A percentile compares a stretch with the other conserved stretches of the same genome.
Evolutionary conservation across 345 rosid species (phyloP).

Genomic region (Stellera chamaejasme): DNA sequence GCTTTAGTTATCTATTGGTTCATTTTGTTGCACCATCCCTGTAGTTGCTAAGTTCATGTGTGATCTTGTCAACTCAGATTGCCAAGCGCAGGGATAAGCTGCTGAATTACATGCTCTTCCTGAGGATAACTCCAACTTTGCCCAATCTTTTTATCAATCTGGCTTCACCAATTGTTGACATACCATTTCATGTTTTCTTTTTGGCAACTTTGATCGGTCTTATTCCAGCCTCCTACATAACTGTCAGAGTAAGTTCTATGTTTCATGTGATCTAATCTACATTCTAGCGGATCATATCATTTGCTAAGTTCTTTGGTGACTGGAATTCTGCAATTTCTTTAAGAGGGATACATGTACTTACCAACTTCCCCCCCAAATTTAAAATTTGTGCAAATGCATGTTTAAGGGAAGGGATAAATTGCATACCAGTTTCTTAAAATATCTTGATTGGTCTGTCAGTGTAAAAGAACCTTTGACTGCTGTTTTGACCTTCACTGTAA

Average conservation of each 20-base stretch:
- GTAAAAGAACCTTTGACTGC: too few species aligned
- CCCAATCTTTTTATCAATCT: slow-evolving; percentile 97
- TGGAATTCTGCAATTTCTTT: too few species aligned
- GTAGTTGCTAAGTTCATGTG: slow-evolving; percentile 6
- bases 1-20: neutral
- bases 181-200: slow-evolving; percentile 94
- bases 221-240: slow-evolving; percentile 87
- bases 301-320: too few species aligned
- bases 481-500: too few species aligned
- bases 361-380: too few species aligned
- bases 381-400: too few species aligned
- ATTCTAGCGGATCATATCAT: too few species aligned
- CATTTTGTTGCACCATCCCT: neutral
- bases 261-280: too few species aligned
- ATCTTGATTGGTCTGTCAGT: too few species aligned
- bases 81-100: slow-evolving; percentile 85
- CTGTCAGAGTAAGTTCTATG: slow-evolving; percentile 63
- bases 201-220: slow-evolving; percentile 84
- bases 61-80: slow-evolving; percentile 38
- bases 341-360: too few species aligned
- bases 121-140: slow-evolving; percentile 89
- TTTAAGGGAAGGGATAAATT: too few species aligned
- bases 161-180: slow-evolving; percentile 95
- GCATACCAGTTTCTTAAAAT: too few species aligned
- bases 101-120: slow-evolving; percentile 91